Percentiles rank a stretch among this genome's conserved stretches.
phyloP scores from a whole-genome alignment of 495 filamentous ascomycete species.

The Podospora appendiculata region DNA sequence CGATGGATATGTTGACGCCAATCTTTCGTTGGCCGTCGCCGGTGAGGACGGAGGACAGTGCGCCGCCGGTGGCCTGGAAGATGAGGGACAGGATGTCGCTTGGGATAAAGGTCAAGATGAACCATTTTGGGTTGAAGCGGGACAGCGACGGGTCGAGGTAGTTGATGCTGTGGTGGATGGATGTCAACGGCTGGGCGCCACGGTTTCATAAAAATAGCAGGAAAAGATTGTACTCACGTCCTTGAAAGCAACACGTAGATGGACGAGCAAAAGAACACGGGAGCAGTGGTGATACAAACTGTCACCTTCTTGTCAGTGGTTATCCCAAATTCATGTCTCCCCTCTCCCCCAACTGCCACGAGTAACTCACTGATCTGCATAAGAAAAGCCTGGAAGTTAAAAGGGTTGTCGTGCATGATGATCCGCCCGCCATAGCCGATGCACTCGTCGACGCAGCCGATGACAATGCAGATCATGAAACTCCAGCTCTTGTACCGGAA shows the following conservation, averaged over 20 bases:
- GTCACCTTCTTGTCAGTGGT: no score
- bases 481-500: constrained; percentile 29
- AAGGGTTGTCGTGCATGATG: constrained; percentile 39
- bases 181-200: not conserved
- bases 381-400: constrained; percentile 37
- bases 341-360: not conserved
- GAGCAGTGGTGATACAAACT: constrained; percentile 49
- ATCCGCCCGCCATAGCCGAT: constrained; percentile 45
- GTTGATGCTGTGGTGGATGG: constrained; percentile 27
- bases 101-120: constrained; percentile 46
- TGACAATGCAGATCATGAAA: constrained; percentile 30
- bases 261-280: constrained; percentile 50
- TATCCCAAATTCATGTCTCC: not conserved
- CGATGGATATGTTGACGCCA: constrained; percentile 16
- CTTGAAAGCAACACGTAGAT: constrained; percentile 39
- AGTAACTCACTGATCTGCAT: constrained; percentile 38
- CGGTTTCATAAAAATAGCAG: not conserved
- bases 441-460: constrained; percentile 30
- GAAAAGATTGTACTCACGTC: not conserved
- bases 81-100: constrained; percentile 43
- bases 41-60: constrained; percentile 19
- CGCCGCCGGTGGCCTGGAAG: constrained; percentile 47
- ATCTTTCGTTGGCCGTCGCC: constrained; percentile 4
- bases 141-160: constrained; percentile 40
- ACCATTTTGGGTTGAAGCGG: constrained; percentile 43